Conservation (phyloP, 2,329 filamentous ascomycete species). For the Neofusicoccum parvum region DNA sequence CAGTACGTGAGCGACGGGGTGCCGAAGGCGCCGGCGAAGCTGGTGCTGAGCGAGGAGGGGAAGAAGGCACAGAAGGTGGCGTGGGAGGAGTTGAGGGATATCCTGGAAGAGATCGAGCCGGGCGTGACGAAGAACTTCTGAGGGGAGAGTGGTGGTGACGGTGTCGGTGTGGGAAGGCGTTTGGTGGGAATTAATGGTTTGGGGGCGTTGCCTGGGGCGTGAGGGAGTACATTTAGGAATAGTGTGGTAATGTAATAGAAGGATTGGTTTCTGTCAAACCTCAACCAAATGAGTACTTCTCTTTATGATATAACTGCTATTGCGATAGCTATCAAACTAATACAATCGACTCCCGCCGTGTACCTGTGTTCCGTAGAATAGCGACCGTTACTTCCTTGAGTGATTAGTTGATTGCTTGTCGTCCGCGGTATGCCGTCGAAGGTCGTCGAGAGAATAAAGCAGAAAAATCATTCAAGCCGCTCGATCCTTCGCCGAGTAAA, state of each 20-base stretch:
- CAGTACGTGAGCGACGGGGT: slow-evolving; percentile 42
- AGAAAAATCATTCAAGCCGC: background rate
- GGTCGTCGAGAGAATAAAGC: slow-evolving; percentile 1
- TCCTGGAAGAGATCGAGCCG: slow-evolving; percentile 41
- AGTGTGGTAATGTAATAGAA: too few species aligned
- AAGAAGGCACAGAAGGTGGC: slow-evolving; percentile 38
- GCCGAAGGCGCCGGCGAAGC: slow-evolving; percentile 31
- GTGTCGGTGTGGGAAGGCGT: too few species aligned
- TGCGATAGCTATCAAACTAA: slow-evolving; percentile 13
- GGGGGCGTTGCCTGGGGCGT: background rate
- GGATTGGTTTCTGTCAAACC: too few species aligned
- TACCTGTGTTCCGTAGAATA: background rate
- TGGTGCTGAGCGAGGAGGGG: slow-evolving; percentile 42
- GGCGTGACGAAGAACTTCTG: slow-evolving; percentile 29
- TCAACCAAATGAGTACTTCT: too few species aligned
- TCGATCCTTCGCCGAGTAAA: background rate
- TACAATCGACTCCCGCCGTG: slow-evolving; percentile 11
- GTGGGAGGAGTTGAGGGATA: slow-evolving; percentile 43
- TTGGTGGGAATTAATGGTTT: too few species aligned
- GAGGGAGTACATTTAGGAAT: background rate
- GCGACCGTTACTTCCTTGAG: slow-evolving; percentile 15
- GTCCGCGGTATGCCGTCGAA: background rate
- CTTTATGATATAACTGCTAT: background rate
- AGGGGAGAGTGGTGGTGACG: background rate
- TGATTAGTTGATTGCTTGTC: slow-evolving; percentile 2